Evolutionary conservation across 2,329 filamentous ascomycete genomes (phyloP), one percentile per base, ranked within the genome.

Genomic region (Thielaviopsis ethacetica): DNA sequence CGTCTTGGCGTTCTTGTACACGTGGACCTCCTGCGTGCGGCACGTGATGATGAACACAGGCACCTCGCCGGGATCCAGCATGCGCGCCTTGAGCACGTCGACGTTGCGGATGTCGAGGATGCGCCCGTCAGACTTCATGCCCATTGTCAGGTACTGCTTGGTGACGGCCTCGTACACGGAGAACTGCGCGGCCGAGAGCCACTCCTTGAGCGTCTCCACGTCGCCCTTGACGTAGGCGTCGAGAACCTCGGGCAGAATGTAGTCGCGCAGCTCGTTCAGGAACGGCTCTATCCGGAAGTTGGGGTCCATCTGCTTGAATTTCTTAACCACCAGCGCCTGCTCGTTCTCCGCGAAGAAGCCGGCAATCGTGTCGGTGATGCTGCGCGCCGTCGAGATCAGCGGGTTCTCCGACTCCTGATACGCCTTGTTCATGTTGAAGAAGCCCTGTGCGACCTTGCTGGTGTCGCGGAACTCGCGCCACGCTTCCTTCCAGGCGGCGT

Each of bases 331-430:
- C 80, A 85, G 86, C 30, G 93, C 93, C 0, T 90, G 96, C 75
- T 98, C 93, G 71, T 97, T 98, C 72, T 98, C 93, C 62, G 93
- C 93, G 65, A 98, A 98, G 75, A 96, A 98, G 27, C 93, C 90
- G 53, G 87, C 89, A 47, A 98, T 83, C 60, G 86, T 83, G 71
- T 98, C 93, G 34, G 91, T 91, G 65, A 98, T 95, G 70, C 88
- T 90, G 68, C 93, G 86, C 1, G 91, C 93, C 0, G 91, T 97
- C 53, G 84, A 87, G 63, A 98, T 88, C 51, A 98, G 78, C 6
- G 93, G 91, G 71, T 98, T 98, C 69, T 98, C 93, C 12, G 93
- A 97, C 73, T 98, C 93, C 65, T 95, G 86, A 74, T 97, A 97
- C 59, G 84, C 84, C 59, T 81, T 83, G 72, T 91, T 91, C 73